Evolutionary conservation across 2,329 filamentous ascomycete species (phyloP), one percentile per base, ranked within the genome.

Genomic region (Exophiala mesophila): DNA sequence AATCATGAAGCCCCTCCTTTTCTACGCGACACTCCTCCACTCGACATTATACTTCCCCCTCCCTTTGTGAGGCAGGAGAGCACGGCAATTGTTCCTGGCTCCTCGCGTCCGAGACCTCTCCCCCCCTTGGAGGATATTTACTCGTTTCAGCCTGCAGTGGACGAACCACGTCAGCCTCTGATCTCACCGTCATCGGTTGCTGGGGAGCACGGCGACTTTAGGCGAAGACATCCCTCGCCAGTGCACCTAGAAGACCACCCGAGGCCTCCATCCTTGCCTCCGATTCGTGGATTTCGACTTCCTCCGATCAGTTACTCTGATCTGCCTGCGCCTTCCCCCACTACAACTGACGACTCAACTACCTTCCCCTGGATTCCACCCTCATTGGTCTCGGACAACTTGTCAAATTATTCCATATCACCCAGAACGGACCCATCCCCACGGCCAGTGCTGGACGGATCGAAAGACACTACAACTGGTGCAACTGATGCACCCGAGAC

Each of bases 311-410:
- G 66, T 63, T 20, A 68, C 30, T 57, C 65, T 48, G 78, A 83
- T 44, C 71, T 72, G 7, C 73, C 80, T 24, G 71, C 83, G 54
- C 78, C 77, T 30, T 85, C 81, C 6, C 82, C 82, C 10, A 72
- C 76, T 38, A 77, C 72, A 53, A 83, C 79, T 2, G 77, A 82
- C 39, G 71, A 75, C 28, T 85, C 82, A 2, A n/a, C 67, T 71
- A 45, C 64, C 69, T 36, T 72, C 74, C 13, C 74, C 70, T 2
- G 66, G 74, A 12, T 80, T 83, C 32, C 70, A 71, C 82, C 82
- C 5, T 85, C 83, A 1, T 71, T 87, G 49, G 72, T 85, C 36
- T 88, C 85, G 0, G 86, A 92, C 60, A 69, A 70, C 19, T 74
- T 76, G 49, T 83, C 80, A 1, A 71, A 76, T 42, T 77, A 78